These are phyloP conservation scores for Diplocarpon rosae DNA, from an alignment of 2,329 filamentous ascomycete genomes.

Conservation along the genomic window DNA sequence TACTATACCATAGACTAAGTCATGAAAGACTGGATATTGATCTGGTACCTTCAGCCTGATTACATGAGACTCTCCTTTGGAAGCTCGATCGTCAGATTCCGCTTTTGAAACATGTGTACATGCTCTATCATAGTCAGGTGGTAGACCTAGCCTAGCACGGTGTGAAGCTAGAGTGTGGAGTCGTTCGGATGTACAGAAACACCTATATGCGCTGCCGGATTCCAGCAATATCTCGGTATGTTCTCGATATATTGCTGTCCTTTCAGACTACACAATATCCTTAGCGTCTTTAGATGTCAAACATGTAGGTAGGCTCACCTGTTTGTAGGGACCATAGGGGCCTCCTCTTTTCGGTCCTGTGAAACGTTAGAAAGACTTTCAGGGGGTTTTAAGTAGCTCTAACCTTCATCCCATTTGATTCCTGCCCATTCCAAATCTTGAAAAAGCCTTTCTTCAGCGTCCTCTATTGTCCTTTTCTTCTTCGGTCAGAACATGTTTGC, in stretches of 20 bases:
- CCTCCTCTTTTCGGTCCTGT: slow-evolving; percentile 73
- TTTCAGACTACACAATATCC: slow-evolving; percentile 53
- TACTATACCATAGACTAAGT: slow-evolving; percentile 68
- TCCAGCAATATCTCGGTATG: slow-evolving; percentile 61
- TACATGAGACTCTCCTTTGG: slow-evolving; percentile 59
- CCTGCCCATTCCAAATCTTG: slow-evolving; percentile 82
- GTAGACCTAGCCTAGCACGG: slow-evolving; percentile 46
- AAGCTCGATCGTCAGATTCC: slow-evolving; percentile 61
- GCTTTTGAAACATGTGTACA: slow-evolving; percentile 56
- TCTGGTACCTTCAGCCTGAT: slow-evolving; percentile 63
- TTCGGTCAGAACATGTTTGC: slow-evolving; percentile 21
- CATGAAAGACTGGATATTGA: slow-evolving; percentile 53
- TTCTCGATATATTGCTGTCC: slow-evolving; percentile 59
- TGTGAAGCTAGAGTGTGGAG: slow-evolving; percentile 55
- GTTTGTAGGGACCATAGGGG: slow-evolving; percentile 73
- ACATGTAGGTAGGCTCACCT: slow-evolving; percentile 38
- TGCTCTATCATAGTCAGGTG: slow-evolving; percentile 56
- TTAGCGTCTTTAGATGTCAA: slow-evolving; percentile 1
- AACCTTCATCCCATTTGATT: slow-evolving; percentile 85
- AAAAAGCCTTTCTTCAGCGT: slow-evolving; percentile 67
- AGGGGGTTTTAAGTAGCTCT: background rate
- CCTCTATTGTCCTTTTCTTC: slow-evolving; percentile 70
- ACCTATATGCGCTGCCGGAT: slow-evolving; percentile 72
- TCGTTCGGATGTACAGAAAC: slow-evolving; percentile 73
- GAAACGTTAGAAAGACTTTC: slow-evolving; percentile 3